Conservation (phyloP, 257 asterid species). For the Verbena officinalis region DNA sequence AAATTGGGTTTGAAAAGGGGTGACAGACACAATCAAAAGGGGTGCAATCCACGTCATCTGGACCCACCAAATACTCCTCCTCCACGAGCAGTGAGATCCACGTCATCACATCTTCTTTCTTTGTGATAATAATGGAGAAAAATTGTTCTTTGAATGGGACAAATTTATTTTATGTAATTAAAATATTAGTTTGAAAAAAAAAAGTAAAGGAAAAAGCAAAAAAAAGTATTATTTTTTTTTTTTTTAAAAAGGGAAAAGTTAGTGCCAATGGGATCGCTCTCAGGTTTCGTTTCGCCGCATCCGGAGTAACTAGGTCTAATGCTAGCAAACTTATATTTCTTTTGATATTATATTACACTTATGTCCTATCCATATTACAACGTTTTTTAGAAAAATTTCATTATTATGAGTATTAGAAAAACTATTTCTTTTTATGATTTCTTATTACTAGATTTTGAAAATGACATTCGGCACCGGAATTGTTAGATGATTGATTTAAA, state of each 20-base stretch:
- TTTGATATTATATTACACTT: background rate
- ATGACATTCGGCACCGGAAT: no score
- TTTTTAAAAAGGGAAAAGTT: slow-evolving; percentile 13
- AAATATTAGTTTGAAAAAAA: background rate
- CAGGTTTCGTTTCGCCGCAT: slow-evolving; percentile 42
- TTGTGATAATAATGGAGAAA: slow-evolving; percentile 5
- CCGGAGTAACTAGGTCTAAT: background rate
- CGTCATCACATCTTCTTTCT: slow-evolving; percentile 23
- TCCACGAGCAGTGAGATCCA: slow-evolving; percentile 42
- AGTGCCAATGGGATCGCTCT: slow-evolving; percentile 27
- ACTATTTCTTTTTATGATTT: no score
- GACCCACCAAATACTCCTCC: slow-evolving; percentile 29
- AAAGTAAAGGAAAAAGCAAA: background rate
- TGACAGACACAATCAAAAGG: background rate
- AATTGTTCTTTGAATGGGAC: slow-evolving; percentile 13
- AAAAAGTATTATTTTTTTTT: no score
- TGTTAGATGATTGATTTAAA: no score
- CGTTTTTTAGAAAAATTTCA: no score
- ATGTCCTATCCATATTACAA: no score
- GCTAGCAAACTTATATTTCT: background rate
- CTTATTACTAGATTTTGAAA: no score
- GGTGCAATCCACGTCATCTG: slow-evolving; percentile 34
- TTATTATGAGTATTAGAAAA: no score
- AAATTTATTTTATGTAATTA: background rate
- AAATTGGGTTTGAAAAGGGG: background rate